Base-by-base conservation (phyloP, 2,329 filamentous ascomycete species). In the Phialophora verrucosa region DNA sequence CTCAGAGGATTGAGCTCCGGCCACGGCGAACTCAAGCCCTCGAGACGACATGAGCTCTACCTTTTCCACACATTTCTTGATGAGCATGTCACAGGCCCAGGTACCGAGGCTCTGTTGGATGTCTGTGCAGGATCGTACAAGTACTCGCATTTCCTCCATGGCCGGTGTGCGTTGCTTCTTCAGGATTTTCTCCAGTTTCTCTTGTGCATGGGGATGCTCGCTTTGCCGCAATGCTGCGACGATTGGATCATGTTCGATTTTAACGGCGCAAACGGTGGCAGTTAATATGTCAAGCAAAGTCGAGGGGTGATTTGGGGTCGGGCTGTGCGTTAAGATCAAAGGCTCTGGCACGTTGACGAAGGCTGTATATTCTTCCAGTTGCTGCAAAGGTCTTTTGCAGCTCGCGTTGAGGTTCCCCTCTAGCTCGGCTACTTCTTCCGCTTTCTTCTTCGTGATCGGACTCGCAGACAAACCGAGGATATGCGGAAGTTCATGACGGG, bases 401-500 rank as follows among this genome's bases (percentile, higher is more conserved):
- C 86, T 81, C 0, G 91, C 86, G 74, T 93, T 84, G 51, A 97
- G 79, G 49, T 90, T 91, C 2, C 75, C 70, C 75, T 96, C 92
- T 6, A 96, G 83, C 4, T 76, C 75, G 56, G 82, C 83, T 55
- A 31, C 65, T 17, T 64, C 63, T 8, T 31, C 31, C 8, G 47
- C 54, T 14, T 63, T 68, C 12, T 64, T 69, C 31, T 58, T 86
- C 70, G 90, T 87, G 3, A 91, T 84, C 0, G 92, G 92, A 68
- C 91, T 96, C 0, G 93, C 93, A 6, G 90, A 93, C 27, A 97
- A 81, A 0, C 92, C 93, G 4, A 97, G 80, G 31, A 97, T 89
- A 23, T 83, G 81, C 0, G 93, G 93, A 8, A 80, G 74, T 54
- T 63, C 63, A n/a, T 71, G 67, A 12, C 67, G 47, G 0, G 75